These are phyloP conservation scores for Takashimella koratensis DNA, from an alignment of 1,284 basidiomycete genomes.

Conservation along the genomic window DNA sequence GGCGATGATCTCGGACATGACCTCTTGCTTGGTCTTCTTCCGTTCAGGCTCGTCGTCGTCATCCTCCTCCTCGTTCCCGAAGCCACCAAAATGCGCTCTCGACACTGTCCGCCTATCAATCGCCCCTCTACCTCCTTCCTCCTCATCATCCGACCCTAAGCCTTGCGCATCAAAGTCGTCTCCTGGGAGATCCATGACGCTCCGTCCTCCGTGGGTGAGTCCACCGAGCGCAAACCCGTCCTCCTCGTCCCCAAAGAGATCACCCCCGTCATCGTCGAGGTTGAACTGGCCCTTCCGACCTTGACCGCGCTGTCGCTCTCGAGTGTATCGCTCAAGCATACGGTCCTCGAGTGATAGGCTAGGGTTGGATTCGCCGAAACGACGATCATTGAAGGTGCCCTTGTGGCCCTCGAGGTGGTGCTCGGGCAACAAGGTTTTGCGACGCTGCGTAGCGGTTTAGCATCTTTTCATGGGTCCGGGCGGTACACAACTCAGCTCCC, in stretches of 20 bases:
- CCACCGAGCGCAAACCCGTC: conserved; percentile 43
- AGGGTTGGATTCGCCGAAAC: conserved; percentile 94
- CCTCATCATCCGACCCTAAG: conserved; percentile 67
- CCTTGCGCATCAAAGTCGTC: conserved; percentile 85
- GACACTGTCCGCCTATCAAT: conserved; percentile 65
- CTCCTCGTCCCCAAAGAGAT: conserved; percentile 61
- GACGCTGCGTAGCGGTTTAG: conserved; percentile 56
- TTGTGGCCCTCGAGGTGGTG: conserved; percentile 66
- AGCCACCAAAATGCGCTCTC: conserved; percentile 79
- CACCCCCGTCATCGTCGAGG: conserved; percentile 63
- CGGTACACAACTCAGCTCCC: not conserved
- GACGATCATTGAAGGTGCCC: conserved; percentile 86
- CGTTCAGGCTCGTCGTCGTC: conserved; percentile 64
- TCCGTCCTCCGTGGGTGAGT: conserved; percentile 90
- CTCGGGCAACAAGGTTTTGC: conserved; percentile 84
- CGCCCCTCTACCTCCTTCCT: conserved; percentile 64
- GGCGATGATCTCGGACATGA: conserved; percentile 96
- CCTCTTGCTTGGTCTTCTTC: conserved; percentile 90
- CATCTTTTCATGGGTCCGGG: not conserved
- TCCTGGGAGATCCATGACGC: conserved; percentile 60
- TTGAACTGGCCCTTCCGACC: conserved; percentile 84
- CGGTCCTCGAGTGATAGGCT: conserved; percentile 89
- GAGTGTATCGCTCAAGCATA: conserved; percentile 94
- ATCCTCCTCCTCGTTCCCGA: conserved; percentile 64
- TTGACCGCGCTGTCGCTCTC: conserved; percentile 62